These are phyloP conservation scores for Podosphaera fusca DNA, from an alignment of 2,329 filamentous ascomycete genomes.

Conservation along the genomic window DNA sequence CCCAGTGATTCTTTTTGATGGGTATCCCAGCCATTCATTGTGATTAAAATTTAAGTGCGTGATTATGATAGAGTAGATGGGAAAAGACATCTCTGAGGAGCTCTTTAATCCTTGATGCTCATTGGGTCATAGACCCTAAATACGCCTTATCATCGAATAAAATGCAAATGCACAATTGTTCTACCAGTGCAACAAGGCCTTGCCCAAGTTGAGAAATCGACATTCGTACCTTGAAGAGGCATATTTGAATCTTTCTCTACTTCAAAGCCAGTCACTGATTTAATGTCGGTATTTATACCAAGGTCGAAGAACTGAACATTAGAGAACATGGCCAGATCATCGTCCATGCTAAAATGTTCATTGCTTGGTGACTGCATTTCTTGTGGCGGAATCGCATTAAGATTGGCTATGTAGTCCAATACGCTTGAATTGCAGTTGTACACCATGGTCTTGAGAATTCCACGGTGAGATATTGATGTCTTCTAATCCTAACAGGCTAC, in stretches of 20 bases:
- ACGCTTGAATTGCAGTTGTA: conserved; percentile 67
- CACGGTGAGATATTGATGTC: not conserved
- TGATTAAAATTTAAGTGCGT: too few relatives aligned
- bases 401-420: conserved; percentile 67
- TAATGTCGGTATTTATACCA: conserved; percentile 34
- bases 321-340: conserved; percentile 57
- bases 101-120: too few relatives aligned
- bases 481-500: too few relatives aligned
- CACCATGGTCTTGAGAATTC: conserved; percentile 21
- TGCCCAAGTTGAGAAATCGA: not conserved
- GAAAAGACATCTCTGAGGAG: too few relatives aligned
- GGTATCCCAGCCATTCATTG: too few relatives aligned
- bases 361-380: conserved; percentile 29
- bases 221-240: conserved; percentile 1
- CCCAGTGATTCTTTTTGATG: too few relatives aligned
- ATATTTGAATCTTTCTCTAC: conserved; percentile 4
- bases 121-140: too few relatives aligned
- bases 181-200: not conserved
- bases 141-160: too few relatives aligned
- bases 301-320: conserved; percentile 63
- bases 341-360: conserved; percentile 37
- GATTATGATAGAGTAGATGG: too few relatives aligned
- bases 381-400: conserved; percentile 49
- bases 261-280: conserved; percentile 12
- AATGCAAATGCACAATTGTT: too few relatives aligned